Evolutionary conservation across 2,329 filamentous ascomycete species (phyloP).

Genomic region (Periconia sp.): DNA sequence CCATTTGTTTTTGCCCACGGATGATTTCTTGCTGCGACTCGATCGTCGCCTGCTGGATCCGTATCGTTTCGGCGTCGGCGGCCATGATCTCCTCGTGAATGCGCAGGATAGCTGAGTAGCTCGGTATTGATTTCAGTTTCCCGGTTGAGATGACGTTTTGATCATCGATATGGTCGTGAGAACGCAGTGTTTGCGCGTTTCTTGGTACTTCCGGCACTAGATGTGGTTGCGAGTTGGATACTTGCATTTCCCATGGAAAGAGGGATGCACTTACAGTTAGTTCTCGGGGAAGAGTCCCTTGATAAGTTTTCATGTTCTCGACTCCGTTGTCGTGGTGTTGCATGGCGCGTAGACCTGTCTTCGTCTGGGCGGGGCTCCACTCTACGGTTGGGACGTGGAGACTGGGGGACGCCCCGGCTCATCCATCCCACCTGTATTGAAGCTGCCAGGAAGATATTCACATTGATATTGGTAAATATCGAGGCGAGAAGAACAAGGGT

Average conservation of each 20-base stretch:
- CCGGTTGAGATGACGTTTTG: neutral
- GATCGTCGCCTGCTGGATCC: conserved; percentile 4
- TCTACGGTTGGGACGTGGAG: neutral
- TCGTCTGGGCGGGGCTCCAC: neutral
- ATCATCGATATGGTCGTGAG: too few species aligned
- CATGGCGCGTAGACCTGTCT: neutral
- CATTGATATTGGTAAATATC: neutral
- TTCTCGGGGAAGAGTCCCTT: neutral
- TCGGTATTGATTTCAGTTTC: neutral
- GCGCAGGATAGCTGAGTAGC: neutral
- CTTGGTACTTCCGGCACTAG: neutral
- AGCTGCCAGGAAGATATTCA: neutral
- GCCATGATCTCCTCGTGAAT: conserved; percentile 6
- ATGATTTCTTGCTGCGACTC: conserved; percentile 2
- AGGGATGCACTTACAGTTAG: neutral
- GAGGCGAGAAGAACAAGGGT: neutral
- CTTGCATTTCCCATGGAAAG: neutral
- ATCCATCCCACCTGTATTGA: neutral
- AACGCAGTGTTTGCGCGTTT: too few species aligned
- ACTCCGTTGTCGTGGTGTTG: neutral
- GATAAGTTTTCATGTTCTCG: neutral
- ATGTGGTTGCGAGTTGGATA: neutral
- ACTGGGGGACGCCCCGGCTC: neutral
- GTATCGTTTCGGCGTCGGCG: conserved; percentile 3
- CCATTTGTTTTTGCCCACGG: conserved; percentile 1